Evolutionary conservation across 441 rosid genomes (phyloP).

Genomic region (Euphorbia celastroides): DNA sequence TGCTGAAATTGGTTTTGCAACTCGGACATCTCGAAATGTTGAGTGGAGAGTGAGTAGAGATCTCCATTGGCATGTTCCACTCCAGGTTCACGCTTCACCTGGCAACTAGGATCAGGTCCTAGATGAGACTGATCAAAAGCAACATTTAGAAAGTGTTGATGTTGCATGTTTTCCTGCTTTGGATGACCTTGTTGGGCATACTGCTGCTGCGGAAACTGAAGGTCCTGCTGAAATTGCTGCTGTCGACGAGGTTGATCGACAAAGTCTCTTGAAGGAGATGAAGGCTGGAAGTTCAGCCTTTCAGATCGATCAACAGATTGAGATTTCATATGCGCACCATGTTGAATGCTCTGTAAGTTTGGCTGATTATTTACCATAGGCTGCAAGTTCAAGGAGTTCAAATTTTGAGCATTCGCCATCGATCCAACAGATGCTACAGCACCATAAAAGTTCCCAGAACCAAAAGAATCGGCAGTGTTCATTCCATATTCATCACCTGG

Average conservation of each 20-base stretch:
- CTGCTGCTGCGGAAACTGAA: conserved; percentile 69
- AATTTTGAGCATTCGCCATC: conserved; percentile 56
- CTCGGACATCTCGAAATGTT: conserved; percentile 59
- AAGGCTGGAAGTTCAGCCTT: conserved; percentile 48
- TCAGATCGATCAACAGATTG: conserved; percentile 47
- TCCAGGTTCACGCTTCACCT: conserved; percentile 79
- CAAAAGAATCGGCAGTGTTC: conserved; percentile 54
- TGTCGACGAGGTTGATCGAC: conserved; percentile 62
- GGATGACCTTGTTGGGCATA: conserved; percentile 55
- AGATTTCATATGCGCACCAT: conserved; percentile 40
- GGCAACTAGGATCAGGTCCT: conserved; percentile 47
- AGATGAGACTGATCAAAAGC: conserved; percentile 57
- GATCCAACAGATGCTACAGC: conserved; percentile 60
- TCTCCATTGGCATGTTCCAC: conserved; percentile 51
- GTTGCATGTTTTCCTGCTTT: conserved; percentile 71
- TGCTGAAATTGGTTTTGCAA: conserved; percentile 72
- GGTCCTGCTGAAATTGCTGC: conserved; percentile 71
- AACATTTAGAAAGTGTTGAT: conserved; percentile 49
- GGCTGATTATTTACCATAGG: conserved; percentile 55
- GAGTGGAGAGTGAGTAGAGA: conserved; percentile 56
- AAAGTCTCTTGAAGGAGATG: conserved; percentile 39
- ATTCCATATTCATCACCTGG: conserved; percentile 87
- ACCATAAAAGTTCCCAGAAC: conserved; percentile 66
- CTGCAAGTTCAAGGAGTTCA: conserved; percentile 50
- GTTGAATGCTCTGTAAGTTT: conserved; percentile 43